phyloP scores from a whole-genome alignment of 2,329 filamentous ascomycete genomes.

The Beauveria sp. region DNA sequence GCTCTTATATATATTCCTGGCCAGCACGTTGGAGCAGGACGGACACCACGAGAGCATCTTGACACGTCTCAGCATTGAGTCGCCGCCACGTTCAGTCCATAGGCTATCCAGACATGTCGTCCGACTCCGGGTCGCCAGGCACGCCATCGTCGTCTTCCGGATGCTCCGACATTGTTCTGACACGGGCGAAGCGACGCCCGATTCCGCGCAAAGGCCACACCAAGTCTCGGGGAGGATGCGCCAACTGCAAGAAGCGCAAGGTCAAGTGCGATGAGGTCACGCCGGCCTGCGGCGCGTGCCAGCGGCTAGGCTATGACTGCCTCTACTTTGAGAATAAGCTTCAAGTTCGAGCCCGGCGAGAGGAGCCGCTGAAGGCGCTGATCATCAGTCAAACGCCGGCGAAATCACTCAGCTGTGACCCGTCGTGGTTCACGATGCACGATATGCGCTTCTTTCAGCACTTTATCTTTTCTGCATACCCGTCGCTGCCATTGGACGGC shows the following conservation, averaged over 20 bases:
- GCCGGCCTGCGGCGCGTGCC: conserved; percentile 29
- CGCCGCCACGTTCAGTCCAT: too few species aligned
- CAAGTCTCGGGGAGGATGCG: conserved; percentile 27
- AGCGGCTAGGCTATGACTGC: conserved; percentile 28
- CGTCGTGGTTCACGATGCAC: conserved; percentile 28
- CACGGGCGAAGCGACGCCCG: conserved; percentile 19
- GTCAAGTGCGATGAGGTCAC: conserved; percentile 36
- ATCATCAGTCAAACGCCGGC: neutral
- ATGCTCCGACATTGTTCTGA: neutral
- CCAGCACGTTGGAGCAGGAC: neutral
- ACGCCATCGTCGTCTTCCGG: conserved; percentile 3
- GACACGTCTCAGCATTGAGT: neutral
- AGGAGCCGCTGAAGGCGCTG: neutral
- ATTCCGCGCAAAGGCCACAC: conserved; percentile 28
- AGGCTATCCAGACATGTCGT: conserved; percentile 1
- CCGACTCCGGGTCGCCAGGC: neutral
- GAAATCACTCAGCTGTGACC: conserved; percentile 16
- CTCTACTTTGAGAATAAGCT: conserved; percentile 20
- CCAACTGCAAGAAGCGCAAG: conserved; percentile 29
- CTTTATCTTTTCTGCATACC: conserved; percentile 39
- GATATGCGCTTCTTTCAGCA: conserved; percentile 47
- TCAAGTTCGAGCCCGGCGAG: neutral
- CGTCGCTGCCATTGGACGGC: conserved; percentile 29
- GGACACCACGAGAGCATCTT: neutral
- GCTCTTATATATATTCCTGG: too few species aligned